Evolutionary conservation across 1,284 basidiomycete genomes (phyloP).

Genomic region (Boletus smithii): DNA sequence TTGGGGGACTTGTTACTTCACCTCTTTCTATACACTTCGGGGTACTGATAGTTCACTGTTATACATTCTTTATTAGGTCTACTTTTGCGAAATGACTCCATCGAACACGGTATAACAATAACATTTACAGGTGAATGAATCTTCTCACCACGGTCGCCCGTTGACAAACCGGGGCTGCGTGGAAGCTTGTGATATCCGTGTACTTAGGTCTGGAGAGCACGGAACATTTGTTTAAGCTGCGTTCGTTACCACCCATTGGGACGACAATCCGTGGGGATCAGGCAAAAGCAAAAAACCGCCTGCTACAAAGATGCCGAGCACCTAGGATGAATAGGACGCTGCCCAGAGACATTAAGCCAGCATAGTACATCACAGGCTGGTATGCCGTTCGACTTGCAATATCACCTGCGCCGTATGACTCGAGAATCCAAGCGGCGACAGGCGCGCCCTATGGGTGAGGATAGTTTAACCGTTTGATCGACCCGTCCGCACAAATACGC

Average conservation of each 20-base stretch:
- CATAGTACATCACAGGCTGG: slow-evolving; percentile 34
- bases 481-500: not conserved
- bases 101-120: not conserved
- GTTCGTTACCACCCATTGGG: not conserved
- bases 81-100: not conserved
- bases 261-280: not conserved
- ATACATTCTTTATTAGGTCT: not conserved
- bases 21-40: not conserved
- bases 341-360: slow-evolving; percentile 28
- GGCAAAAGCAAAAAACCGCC: slow-evolving; percentile 15
- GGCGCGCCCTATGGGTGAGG: slow-evolving; percentile 13
- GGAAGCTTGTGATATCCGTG: not conserved
- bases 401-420: slow-evolving; percentile 24
- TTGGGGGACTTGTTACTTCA: not conserved
- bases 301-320: slow-evolving; percentile 8
- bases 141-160: not conserved
- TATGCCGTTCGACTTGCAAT: slow-evolving; percentile 23
- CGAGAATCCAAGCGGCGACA: slow-evolving; percentile 32
- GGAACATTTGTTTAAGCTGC: not conserved
- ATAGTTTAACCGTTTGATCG: not conserved
- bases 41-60: not conserved
- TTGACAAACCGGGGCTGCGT: not conserved
- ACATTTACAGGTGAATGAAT: not conserved
- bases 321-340: slow-evolving; percentile 22
- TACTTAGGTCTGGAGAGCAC: not conserved